phyloP scores from a whole-genome alignment of 2,329 filamentous ascomycete species.

The Magnaporthiopsis rhizophila region DNA sequence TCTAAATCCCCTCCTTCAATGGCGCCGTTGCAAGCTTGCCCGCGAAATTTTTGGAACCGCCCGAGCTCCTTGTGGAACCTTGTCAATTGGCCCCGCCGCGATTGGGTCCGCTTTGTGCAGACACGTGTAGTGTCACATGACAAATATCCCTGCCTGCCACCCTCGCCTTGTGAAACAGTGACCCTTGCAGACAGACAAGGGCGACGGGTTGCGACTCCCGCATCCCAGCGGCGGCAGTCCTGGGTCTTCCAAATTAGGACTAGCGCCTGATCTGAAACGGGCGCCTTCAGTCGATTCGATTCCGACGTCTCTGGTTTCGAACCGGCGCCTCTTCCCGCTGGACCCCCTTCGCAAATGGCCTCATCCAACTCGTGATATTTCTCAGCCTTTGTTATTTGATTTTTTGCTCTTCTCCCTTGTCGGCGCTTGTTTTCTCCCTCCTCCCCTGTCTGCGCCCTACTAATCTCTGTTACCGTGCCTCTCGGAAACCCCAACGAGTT shows the following conservation, averaged over 20 bases:
- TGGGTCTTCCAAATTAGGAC: background rate
- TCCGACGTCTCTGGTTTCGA: constrained; percentile 22
- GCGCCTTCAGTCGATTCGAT: constrained; percentile 8
- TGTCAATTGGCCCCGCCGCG: background rate
- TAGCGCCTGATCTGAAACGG: constrained; percentile 2
- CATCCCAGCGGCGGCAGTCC: too few relatives aligned
- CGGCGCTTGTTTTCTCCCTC: constrained; percentile 3
- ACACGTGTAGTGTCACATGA: background rate
- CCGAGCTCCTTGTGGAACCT: background rate
- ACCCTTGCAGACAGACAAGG: background rate
- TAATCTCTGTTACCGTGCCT: background rate
- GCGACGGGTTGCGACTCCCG: background rate
- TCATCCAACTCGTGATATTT: background rate
- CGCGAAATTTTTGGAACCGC: background rate
- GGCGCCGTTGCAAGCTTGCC: constrained; percentile 1
- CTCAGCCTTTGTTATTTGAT: background rate
- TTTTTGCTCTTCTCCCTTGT: background rate
- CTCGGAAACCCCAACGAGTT: background rate
- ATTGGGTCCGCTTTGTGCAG: too few relatives aligned
- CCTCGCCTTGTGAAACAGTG: background rate
- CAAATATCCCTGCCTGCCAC: background rate
- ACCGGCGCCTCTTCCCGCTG: constrained; percentile 5
- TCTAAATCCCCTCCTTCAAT: background rate
- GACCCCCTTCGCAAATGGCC: background rate
- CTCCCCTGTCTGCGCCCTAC: constrained; percentile 1